phyloP scores from a whole-genome alignment of 2,329 filamentous ascomycete species.

The Hirsutella rhossiliensis region DNA sequence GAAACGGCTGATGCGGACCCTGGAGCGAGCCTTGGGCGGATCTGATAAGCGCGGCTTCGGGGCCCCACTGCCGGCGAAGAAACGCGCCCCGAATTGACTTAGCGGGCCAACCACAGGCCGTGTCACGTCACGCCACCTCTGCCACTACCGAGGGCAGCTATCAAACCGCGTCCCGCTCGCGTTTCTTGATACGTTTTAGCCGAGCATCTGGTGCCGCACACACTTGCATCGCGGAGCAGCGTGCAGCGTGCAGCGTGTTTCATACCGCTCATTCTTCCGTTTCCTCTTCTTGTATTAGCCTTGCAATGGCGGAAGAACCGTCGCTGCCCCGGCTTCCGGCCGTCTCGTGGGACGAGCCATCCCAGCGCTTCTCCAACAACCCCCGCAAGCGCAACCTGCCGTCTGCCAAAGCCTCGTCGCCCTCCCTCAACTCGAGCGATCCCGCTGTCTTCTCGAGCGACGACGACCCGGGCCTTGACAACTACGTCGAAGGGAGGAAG shows the following conservation, averaged over 20 bases:
- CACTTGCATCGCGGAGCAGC: not conserved
- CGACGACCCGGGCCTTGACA: constrained; percentile 54
- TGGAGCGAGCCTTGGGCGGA: too few relatives aligned
- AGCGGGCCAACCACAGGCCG: too few relatives aligned
- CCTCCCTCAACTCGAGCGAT: constrained; percentile 51
- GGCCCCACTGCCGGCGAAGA: too few relatives aligned
- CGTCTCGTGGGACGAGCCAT: constrained; percentile 25
- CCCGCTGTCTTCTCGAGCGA: constrained; percentile 62
- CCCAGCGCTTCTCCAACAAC: constrained; percentile 25
- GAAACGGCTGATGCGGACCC: too few relatives aligned
- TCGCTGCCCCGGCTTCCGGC: constrained; percentile 26
- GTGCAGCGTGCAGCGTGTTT: not conserved
- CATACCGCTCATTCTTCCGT: too few relatives aligned
- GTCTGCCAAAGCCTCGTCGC: constrained; percentile 14
- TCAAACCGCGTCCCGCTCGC: not conserved
- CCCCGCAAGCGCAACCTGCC: constrained; percentile 24
- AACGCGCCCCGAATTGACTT: too few relatives aligned
- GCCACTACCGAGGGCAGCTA: not conserved
- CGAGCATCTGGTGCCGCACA: not conserved
- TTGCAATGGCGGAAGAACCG: constrained; percentile 26
- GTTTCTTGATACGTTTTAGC: not conserved
- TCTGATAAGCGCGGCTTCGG: too few relatives aligned
- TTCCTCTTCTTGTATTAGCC: too few relatives aligned
- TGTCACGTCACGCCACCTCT: not conserved
- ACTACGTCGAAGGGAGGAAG: constrained; percentile 43